phyloP scores from a whole-genome alignment of 306 rosid genomes.

The Castanopsis chinensis region DNA sequence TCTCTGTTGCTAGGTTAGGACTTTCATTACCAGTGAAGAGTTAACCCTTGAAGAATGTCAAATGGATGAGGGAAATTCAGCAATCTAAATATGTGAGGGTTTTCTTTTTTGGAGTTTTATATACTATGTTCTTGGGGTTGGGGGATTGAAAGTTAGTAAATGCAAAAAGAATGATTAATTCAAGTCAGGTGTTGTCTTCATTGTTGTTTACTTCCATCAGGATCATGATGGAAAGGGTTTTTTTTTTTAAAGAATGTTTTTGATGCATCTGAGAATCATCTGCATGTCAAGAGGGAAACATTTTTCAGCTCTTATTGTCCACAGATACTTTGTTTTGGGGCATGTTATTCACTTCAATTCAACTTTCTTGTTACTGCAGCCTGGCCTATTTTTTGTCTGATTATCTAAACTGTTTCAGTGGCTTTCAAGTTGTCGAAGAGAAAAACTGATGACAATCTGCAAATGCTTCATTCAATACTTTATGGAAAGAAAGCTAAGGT shows the following conservation, averaged over 20 bases:
- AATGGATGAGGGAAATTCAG: not conserved
- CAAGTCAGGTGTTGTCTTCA: not conserved
- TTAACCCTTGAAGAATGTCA: not conserved
- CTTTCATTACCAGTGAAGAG: not conserved
- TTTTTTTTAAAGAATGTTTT: not conserved
- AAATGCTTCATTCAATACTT: conserved; percentile 72
- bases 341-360: conserved; percentile 3
- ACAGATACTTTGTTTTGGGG: not conserved
- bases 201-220: not conserved
- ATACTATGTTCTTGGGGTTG: not conserved
- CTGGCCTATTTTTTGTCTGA: conserved; percentile 30
- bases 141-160: not conserved
- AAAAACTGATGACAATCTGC: conserved; percentile 87
- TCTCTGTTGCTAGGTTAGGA: not conserved
- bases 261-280: not conserved
- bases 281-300: not conserved
- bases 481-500: conserved; percentile 93
- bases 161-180: not conserved
- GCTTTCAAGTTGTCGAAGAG: conserved; percentile 94
- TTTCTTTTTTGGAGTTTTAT: not conserved
- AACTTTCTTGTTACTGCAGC: conserved; percentile 25
- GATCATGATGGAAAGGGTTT: not conserved
- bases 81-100: not conserved
- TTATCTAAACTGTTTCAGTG: conserved; percentile 61
- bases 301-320: not conserved